Evolutionary conservation across 108 stramenopile genomes (phyloP).

Genomic region (Nitzschia sp.): DNA sequence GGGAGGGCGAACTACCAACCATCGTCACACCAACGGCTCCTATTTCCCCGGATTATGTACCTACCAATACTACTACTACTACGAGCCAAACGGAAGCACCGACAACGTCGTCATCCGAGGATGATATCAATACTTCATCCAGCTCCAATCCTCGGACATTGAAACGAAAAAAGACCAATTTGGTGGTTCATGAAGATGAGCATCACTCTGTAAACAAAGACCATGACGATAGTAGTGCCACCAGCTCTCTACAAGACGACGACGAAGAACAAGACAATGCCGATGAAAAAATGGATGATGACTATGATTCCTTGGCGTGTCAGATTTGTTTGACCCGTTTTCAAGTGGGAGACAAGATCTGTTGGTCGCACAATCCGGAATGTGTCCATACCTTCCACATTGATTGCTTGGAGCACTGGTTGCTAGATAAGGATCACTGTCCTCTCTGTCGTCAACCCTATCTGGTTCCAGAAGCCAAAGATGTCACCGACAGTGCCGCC

Average conservation of each 20-base stretch:
- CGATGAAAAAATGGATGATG: not conserved
- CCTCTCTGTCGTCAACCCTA: constrained; percentile 14
- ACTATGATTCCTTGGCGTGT: constrained; percentile 23
- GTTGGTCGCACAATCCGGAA: constrained; percentile 36
- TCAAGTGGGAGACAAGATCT: constrained; percentile 64
- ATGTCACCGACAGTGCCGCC: not conserved
- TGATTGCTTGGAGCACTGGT: constrained; percentile 67
- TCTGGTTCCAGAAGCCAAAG: not conserved
- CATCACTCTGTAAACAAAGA: no score
- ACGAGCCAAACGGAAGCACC: not conserved
- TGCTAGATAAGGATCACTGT: constrained; percentile 33
- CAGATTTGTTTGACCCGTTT: constrained; percentile 61
- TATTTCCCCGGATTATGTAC: not conserved
- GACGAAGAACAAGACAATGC: not conserved
- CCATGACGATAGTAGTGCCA: no score
- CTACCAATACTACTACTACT: not conserved
- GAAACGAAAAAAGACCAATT: not conserved
- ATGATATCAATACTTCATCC: not conserved
- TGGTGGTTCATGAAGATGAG: not conserved
- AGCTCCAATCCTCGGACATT: not conserved
- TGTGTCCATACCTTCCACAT: constrained; percentile 68
- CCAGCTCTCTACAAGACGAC: no score
- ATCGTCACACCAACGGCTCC: no score
- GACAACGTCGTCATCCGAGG: not conserved
- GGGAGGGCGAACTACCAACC: no score